Evolutionary conservation across 768 basidiomycete genomes (phyloP), one percentile per base, ranked within the genome.

Genomic region (Sporobolomyces pararoseus): DNA sequence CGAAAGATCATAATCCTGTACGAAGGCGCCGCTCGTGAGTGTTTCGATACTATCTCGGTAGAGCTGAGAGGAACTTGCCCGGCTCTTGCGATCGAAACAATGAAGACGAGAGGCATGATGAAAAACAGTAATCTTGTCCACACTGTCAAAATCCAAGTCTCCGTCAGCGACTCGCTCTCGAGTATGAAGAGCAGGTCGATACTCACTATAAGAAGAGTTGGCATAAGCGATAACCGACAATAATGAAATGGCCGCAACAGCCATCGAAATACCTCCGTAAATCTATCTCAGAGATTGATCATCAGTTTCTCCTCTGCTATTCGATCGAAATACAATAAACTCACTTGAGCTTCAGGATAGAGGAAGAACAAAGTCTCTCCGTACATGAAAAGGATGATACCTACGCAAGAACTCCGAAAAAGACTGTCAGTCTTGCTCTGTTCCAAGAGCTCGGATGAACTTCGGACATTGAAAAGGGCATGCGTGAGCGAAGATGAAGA

Each of bases 221-320:
- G 64, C 39, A 19, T 66, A 66, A 4, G 63, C 72, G 44, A 73
- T 46, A 27, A 73, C 17, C 10, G 57, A 54, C 32, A 73, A 34
- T 4, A 69, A 14, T 0, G 72, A 63, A 6, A 51, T 0, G 1
- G 57, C 58, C 1, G 64, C 67, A 19, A 66, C 52, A 1, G 57
- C 65, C 55, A 73, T 73, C 5, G 61, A 61, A 35, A 73, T 64
- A 12, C 64, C 72, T 25, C 71, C 72, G 46, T 73, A 73, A 35
- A 73, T 53, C 62, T 71, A 52, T 47, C 10, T 17, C 39, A 9
- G 34, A 9, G 44, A 50, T 2, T 23, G 31, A 29, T 4, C 27
- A 23, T 1, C 14, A n/a, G 6, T 46, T 42, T 17, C 9, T 9
- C 39, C n/a, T n/a, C n/a, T n/a, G n/a, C n/a, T n/a, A n/a, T n/a